Conservation (phyloP, 306 rosid species). For the Vigna trinervia region DNA sequence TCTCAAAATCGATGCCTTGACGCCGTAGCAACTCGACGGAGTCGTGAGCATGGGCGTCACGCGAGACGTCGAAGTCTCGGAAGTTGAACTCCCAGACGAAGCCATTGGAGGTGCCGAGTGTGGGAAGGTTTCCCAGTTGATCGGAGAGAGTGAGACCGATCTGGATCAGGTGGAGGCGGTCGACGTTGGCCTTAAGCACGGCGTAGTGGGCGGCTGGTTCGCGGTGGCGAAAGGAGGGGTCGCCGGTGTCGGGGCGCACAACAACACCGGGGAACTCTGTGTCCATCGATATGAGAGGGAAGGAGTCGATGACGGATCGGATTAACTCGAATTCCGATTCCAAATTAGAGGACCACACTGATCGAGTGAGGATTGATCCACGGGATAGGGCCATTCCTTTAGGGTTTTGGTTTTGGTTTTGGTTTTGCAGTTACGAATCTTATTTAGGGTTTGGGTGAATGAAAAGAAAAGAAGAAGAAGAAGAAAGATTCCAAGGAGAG, state of each 20-base stretch:
- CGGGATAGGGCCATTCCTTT: constrained; percentile 3
- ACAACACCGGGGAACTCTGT: constrained; percentile 89
- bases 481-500: background rate
- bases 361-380: constrained; percentile 51
- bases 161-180: constrained; percentile 70
- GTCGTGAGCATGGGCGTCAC: constrained; percentile 23
- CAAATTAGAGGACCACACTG: constrained; percentile 73
- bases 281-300: constrained; percentile 71
- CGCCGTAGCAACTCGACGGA: constrained; percentile 39
- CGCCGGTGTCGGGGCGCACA: constrained; percentile 49
- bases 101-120: background rate
- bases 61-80: constrained; percentile 27
- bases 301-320: constrained; percentile 56
- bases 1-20: constrained; percentile 43
- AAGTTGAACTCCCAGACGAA: constrained; percentile 49
- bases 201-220: constrained; percentile 48
- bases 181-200: constrained; percentile 79
- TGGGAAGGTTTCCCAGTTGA: constrained; percentile 38
- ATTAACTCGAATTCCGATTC: constrained; percentile 61
- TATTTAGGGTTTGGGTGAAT: constrained; percentile 27
- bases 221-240: constrained; percentile 28
- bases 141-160: constrained; percentile 46
- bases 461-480: background rate
- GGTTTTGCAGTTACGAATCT: background rate
- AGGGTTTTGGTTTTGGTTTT: constrained; percentile 3